A percentile compares a stretch with the other conserved stretches of the same genome.
phyloP scores from a whole-genome alignment of 108 stramenopile genomes.

The Cylindrotheca closterium region DNA sequence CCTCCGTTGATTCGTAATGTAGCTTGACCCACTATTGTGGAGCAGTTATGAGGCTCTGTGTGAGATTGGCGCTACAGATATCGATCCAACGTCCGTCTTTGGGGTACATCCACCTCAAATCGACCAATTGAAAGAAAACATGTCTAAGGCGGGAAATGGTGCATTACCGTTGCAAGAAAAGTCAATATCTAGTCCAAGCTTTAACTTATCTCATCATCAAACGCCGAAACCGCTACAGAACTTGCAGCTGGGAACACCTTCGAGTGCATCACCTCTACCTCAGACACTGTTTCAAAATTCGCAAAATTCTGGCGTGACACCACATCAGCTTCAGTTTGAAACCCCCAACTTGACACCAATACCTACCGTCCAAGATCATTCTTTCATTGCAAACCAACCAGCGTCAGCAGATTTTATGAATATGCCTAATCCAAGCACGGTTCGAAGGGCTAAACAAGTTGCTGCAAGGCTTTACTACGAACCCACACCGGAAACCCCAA shows the following conservation, averaged over 20 bases:
- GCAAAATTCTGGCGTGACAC: slow-evolving; percentile 26
- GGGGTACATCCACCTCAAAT: slow-evolving; percentile 50
- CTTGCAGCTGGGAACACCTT: slow-evolving; percentile 32
- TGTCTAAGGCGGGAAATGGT: slow-evolving; percentile 4
- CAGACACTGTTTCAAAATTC: slow-evolving; percentile 42
- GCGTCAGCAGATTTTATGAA: slow-evolving; percentile 8
- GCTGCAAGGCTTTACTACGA: slow-evolving; percentile 54
- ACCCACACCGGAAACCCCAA: slow-evolving; percentile 54
- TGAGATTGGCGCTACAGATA: slow-evolving; percentile 67
- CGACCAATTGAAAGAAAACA: slow-evolving; percentile 27
- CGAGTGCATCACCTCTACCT: slow-evolving; percentile 24
- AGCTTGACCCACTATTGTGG: slow-evolving; percentile 89
- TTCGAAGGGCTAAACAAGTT: slow-evolving; percentile 49
- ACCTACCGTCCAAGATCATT: slow-evolving; percentile 35
- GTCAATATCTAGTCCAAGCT: slow-evolving; percentile 22
- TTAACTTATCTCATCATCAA: slow-evolving; percentile 20
- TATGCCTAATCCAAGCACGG: slow-evolving; percentile 26
- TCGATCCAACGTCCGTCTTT: slow-evolving; percentile 70
- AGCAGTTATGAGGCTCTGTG: slow-evolving; percentile 76
- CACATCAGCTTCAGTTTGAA: slow-evolving; percentile 41
- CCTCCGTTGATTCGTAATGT: background rate
- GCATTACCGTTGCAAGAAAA: slow-evolving; percentile 30
- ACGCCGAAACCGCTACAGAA: slow-evolving; percentile 25
- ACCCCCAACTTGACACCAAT: slow-evolving; percentile 70
- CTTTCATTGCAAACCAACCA: slow-evolving; percentile 12